Percentiles rank a stretch among this genome's conserved stretches.
These are phyloP conservation scores for Penicillium dipodomyicola DNA, from an alignment of 495 filamentous ascomycete species.

Conservation along the genomic window DNA sequence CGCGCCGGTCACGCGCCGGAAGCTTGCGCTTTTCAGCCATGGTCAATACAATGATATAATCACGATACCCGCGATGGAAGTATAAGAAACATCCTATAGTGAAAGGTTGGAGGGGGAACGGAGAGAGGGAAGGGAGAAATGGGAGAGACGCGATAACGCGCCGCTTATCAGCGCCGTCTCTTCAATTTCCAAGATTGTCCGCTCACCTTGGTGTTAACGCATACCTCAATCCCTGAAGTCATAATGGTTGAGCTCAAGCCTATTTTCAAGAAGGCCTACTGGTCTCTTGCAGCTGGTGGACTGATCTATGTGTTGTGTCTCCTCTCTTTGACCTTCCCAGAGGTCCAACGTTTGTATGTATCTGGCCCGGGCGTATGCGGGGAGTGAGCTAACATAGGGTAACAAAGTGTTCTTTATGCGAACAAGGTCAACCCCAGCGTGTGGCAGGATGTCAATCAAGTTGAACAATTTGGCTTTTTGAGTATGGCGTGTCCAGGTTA, in stretches of 20 bases:
- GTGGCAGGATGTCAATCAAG: constrained; percentile 67
- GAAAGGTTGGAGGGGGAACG: constrained; percentile 3
- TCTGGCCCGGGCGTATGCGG: neutral
- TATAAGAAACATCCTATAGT: constrained; percentile 11
- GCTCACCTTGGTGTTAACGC: constrained; percentile 11
- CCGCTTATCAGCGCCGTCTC: constrained; percentile 15
- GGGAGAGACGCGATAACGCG: constrained; percentile 27
- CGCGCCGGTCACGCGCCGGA: constrained; percentile 46
- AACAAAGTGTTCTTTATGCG: constrained; percentile 67
- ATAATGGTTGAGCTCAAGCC: constrained; percentile 41
- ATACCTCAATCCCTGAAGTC: neutral
- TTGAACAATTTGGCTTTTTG: constrained; percentile 78
- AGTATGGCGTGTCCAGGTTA: constrained; percentile 51
- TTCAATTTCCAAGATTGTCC: neutral
- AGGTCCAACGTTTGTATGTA: constrained; percentile 51
- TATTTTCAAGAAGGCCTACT: constrained; percentile 59
- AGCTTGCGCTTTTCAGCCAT: constrained; percentile 52
- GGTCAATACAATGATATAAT: constrained; percentile 4
- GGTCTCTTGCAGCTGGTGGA: constrained; percentile 51
- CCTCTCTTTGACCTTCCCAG: constrained; percentile 46
- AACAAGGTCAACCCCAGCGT: constrained; percentile 67
- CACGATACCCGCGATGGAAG: neutral
- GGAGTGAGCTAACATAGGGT: constrained; percentile 13
- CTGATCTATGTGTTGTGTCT: constrained; percentile 51
- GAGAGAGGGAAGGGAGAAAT: constrained; percentile 12